A percentile compares a stretch with the other conserved stretches of the same genome.
phyloP scores from a whole-genome alignment of 345 rosid genomes.

The Salix suchowensis region DNA sequence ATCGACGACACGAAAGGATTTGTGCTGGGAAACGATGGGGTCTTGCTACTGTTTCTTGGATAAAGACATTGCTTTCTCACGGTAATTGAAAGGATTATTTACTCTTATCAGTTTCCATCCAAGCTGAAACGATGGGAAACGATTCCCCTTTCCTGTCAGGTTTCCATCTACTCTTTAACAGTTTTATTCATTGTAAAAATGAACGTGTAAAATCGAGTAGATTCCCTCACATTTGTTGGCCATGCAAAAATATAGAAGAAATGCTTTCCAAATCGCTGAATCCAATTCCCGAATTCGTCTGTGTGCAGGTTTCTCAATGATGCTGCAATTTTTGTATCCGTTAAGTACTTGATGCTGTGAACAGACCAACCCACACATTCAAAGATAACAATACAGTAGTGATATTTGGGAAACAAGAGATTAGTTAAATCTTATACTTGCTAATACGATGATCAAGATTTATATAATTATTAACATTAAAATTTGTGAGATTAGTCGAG shows the following conservation, averaged over 20 bases:
- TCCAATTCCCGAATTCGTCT: not conserved
- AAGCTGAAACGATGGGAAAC: too few species aligned
- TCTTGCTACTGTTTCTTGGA: conserved; percentile 91
- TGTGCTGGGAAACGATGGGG: conserved; percentile 86
- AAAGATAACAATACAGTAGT: too few species aligned
- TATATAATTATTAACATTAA: too few species aligned
- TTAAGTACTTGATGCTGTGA: not conserved
- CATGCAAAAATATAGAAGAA: not conserved
- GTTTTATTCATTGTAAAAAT: not conserved
- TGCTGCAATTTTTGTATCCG: not conserved
- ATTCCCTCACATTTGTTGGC: not conserved
- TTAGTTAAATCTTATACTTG: too few species aligned
- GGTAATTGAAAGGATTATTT: conserved; percentile 13
- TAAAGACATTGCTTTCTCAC: conserved; percentile 21
- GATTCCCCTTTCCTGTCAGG: conserved; percentile 2
- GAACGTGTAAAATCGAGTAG: not conserved
- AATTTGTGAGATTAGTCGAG: too few species aligned
- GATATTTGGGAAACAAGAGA: too few species aligned
- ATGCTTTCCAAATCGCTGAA: not conserved
- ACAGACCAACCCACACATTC: not conserved
- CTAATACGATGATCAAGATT: too few species aligned
- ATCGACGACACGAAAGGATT: conserved; percentile 76
- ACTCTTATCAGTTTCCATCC: too few species aligned
- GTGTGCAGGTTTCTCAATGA: not conserved
- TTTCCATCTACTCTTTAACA: not conserved